Base-by-base conservation (phyloP, 192 early-diverging fungal genomes). In the Martensiomyces pterosporus region DNA sequence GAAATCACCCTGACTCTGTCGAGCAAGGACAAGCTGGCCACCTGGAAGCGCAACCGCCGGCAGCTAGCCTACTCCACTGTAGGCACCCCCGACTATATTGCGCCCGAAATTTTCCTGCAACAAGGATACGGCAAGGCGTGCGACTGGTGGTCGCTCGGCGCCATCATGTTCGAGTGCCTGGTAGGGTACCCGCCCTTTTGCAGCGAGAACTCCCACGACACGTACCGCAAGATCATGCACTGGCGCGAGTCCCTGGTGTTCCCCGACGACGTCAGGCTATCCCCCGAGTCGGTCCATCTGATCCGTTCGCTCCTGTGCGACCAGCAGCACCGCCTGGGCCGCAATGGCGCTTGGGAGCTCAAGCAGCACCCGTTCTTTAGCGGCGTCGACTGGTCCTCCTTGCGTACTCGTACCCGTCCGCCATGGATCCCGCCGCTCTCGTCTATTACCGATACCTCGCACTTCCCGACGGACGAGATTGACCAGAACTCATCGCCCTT, bases 91-190 rank as follows among this genome's bases (percentile, higher is more conserved):
- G 96, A 99, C 75, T 95, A 95, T 57, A 92, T 93, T 67, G 93
- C 96, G 8, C 93, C 94, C 10, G 97, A 99, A 73, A 92, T 94
- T 26, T 94, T 98, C 57, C 49, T 81, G 50, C 91, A 93, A 57
- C 85, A 89, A 39, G 96, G 96, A 7, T 99, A 99, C 77, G 86
- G 89, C 47, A 86, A 92, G 61, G 91, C 95, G 44, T 98, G 96
- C 65, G 97, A 99, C 78, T 99, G 92, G 91, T 99, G 97, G 97
- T 94, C 93, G 6, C 64, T 99, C 21, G 97, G 97, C 21, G 93
- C 94, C 4, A 98, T 99, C 58, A 97, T 99, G 89, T 99, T 91
- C 76, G 97, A 99, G 63, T 97, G 96, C 55, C 75, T 99, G 54
- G 86, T 92, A 29, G 97, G 97, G 15, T 98, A 96, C 55, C 96